Base-by-base conservation (phyloP, 1,284 basidiomycete genomes). In the Malassezia sp. region DNA sequence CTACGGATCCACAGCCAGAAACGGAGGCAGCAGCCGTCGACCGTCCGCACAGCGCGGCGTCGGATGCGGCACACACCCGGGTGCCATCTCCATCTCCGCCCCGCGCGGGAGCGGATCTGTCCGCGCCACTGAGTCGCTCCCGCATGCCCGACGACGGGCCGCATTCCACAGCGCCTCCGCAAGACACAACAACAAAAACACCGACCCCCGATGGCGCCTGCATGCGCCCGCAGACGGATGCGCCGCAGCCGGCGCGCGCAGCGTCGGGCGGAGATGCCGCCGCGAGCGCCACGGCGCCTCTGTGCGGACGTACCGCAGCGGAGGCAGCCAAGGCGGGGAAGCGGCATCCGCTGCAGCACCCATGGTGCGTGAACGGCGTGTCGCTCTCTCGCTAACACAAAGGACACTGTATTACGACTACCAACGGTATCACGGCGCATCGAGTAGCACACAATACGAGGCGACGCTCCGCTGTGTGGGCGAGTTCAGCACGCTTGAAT, bases 351-450 rank as follows among this genome's bases (percentile, higher is more conserved):
- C 73, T 91, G 23, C 81, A 85, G 62, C 83, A 83, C 70, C 67
- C 78, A 45, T 91, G 87, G 85, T 35, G n/a, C n/a, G n/a, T n/a
- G n/a, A n/a, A n/a, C n/a, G n/a, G n/a, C n/a, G n/a, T n/a, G n/a
- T n/a, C n/a, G n/a, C n/a, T n/a, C n/a, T n/a, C n/a, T 43, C 47
- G 32, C 34, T 26, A 10, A 22, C 31, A 14, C 32, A 29, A 35
- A 41, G 84, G 86, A 88, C 85, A 4, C 76, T 91, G 45, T 90
- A 80, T 72, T 86, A 86, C 70, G 88, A 93, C 67, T 21, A 30
- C 28, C 26, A 29, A 15, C 18, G 18, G n/a, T 22, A 38, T 27
- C 32, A 38, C 18, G 20, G 33, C n/a, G 20, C 41, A 11, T 79
- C 81, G 49, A 85, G 88, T 70, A 41, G 34, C 17, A 44, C 45